Percentiles rank a stretch among this genome's conserved stretches.
These are phyloP conservation scores for Exophiala oligosperma DNA, from an alignment of 2,329 filamentous ascomycete species.

Conservation along the genomic window DNA sequence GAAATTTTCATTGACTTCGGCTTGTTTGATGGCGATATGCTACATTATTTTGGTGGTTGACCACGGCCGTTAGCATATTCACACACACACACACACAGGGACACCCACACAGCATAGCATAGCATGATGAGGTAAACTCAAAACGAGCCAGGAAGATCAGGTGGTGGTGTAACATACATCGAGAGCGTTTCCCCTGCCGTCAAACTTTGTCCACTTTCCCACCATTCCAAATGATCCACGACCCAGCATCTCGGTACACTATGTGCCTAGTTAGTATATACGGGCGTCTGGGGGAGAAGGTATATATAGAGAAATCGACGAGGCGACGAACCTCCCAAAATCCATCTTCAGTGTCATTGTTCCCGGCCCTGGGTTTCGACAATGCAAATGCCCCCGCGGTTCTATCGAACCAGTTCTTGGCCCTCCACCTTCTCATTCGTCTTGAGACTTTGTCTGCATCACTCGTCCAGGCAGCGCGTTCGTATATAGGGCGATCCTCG, in stretches of 20 bases:
- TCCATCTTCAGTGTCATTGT: neutral
- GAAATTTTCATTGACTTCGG: constrained; percentile 4
- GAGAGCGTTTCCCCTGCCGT: constrained; percentile 3
- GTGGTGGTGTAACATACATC: constrained; percentile 10
- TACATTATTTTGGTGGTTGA: neutral
- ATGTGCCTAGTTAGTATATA: too few species aligned
- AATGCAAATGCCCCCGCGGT: constrained; percentile 5
- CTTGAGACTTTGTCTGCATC: neutral
- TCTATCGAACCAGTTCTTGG: constrained; percentile 10
- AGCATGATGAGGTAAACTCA: too few species aligned
- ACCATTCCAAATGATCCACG: constrained; percentile 20
- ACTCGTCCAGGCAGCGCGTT: constrained; percentile 7
- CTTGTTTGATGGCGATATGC: constrained; percentile 22
- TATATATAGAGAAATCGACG: too few species aligned
- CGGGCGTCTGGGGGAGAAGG: too few species aligned
- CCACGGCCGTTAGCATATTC: neutral
- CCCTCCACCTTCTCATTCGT: constrained; percentile 7
- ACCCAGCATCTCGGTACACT: constrained; percentile 20
- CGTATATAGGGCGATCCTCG: neutral
- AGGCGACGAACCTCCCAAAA: constrained; percentile 14
- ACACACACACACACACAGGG: too few species aligned
- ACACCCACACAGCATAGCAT: too few species aligned
- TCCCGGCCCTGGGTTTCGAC: constrained; percentile 7
- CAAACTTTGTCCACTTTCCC: constrained; percentile 18
- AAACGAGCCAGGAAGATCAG: neutral